Percentiles rank a stretch among this genome's conserved stretches.
These are phyloP conservation scores for Dryadomyces quercivorus DNA, from an alignment of 2,329 filamentous ascomycete genomes.

Conservation along the genomic window DNA sequence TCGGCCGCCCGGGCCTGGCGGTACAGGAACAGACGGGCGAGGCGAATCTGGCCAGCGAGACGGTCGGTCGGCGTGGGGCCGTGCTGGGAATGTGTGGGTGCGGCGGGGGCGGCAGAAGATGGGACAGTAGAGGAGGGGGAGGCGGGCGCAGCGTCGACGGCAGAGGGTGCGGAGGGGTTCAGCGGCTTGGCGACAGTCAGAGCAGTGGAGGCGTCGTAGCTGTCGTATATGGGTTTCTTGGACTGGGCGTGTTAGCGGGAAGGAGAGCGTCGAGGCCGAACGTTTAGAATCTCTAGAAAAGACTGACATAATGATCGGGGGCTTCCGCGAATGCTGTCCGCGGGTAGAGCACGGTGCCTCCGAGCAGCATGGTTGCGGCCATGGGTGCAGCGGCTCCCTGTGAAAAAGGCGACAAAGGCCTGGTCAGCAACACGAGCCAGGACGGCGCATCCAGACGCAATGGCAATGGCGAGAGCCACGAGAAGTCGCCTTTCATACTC, in stretches of 20 bases:
- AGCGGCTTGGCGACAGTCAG: slow-evolving; percentile 9
- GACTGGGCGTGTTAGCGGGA: slow-evolving; percentile 17
- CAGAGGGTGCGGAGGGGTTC: slow-evolving; percentile 6
- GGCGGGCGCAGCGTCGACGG: background rate
- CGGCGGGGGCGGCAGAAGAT: slow-evolving; percentile 14
- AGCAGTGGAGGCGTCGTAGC: slow-evolving; percentile 32
- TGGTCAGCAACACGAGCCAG: background rate
- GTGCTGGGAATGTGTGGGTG: slow-evolving; percentile 18
- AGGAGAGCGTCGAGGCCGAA: background rate
- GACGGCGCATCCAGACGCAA: background rate
- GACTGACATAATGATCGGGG: slow-evolving; percentile 18
- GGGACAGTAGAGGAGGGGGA: slow-evolving; percentile 4
- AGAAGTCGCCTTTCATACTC: no score
- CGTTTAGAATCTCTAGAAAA: background rate
- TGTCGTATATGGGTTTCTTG: slow-evolving; percentile 74
- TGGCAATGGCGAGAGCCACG: background rate
- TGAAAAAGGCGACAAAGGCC: background rate
- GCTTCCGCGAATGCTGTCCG: slow-evolving; percentile 39
- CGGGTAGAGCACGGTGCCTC: slow-evolving; percentile 34
- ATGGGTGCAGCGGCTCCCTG: slow-evolving; percentile 41
- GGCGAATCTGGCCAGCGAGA: slow-evolving; percentile 70
- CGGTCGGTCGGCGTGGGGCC: slow-evolving; percentile 78
- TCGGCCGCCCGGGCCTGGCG: slow-evolving; percentile 61
- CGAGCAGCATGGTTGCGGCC: slow-evolving; percentile 37
- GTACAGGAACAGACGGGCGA: slow-evolving; percentile 70